phyloP scores from a whole-genome alignment of 805 yeast species.

The Candida chauliodis region DNA sequence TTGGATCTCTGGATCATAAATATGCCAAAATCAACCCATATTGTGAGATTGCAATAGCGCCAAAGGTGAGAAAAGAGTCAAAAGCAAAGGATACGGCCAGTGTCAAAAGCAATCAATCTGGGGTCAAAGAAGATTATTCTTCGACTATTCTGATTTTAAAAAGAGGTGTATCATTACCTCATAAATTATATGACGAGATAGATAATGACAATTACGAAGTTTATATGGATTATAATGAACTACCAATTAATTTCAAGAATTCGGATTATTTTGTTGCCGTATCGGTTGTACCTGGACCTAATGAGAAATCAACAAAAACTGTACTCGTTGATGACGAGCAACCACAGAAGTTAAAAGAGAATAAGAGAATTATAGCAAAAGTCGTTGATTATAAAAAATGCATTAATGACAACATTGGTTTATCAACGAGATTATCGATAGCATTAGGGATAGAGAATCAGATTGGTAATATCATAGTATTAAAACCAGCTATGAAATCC shows the following conservation, averaged over 20 bases:
- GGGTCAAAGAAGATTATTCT: slow-evolving; percentile 20
- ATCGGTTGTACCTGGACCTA: slow-evolving; percentile 51
- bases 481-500: slow-evolving; percentile 43
- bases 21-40: slow-evolving; percentile 57
- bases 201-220: slow-evolving; percentile 37
- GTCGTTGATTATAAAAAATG: slow-evolving; percentile 38
- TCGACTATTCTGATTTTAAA: slow-evolving; percentile 37
- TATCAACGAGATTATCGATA: slow-evolving; percentile 51
- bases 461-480: slow-evolving; percentile 51
- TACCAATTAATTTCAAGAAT: slow-evolving; percentile 8
- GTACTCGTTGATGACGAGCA: too few relatives aligned
- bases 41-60: slow-evolving; percentile 76
- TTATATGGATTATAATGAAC: slow-evolving; percentile 42
- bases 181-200: slow-evolving; percentile 26
- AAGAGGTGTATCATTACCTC: slow-evolving; percentile 59
- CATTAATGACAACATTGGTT: slow-evolving; percentile 35
- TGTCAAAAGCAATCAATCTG: background rate
- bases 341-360: slow-evolving; percentile 24
- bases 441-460: slow-evolving; percentile 50
- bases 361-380: slow-evolving; percentile 48
- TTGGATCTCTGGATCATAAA: slow-evolving; percentile 39
- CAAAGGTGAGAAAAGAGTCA: slow-evolving; percentile 37
- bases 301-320: slow-evolving; percentile 8
- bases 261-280: slow-evolving; percentile 43
- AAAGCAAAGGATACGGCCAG: slow-evolving; percentile 19